A percentile compares a stretch with the other conserved stretches of the same genome.
These are phyloP conservation scores for Grifola frondosa DNA, from an alignment of 1,284 basidiomycete genomes.

Conservation along the genomic window DNA sequence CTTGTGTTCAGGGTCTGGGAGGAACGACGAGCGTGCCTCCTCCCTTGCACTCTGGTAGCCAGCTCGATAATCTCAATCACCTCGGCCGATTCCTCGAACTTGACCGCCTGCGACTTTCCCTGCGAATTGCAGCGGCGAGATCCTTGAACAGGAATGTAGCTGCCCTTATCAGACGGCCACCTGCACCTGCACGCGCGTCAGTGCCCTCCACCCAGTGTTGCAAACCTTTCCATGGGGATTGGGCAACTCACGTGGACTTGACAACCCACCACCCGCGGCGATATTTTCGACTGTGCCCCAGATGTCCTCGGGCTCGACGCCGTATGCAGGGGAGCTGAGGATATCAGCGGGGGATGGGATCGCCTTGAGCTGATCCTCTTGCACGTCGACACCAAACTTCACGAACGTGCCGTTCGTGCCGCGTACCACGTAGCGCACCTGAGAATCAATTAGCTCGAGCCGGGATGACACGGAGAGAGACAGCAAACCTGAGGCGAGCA, in stretches of 20 bases:
- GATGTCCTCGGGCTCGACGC: slow-evolving; percentile 54
- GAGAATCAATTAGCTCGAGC: no score
- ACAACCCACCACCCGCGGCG: slow-evolving; percentile 46
- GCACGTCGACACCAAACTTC: slow-evolving; percentile 78
- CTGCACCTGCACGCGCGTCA: slow-evolving; percentile 33
- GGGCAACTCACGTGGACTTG: slow-evolving; percentile 50
- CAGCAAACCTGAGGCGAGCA: slow-evolving; percentile 61
- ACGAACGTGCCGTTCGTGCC: slow-evolving; percentile 71
- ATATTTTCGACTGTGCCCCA: slow-evolving; percentile 62
- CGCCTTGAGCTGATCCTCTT: slow-evolving; percentile 69
- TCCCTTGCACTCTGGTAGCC: slow-evolving; percentile 64
- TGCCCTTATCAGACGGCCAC: slow-evolving; percentile 67
- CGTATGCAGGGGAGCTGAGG: slow-evolving; percentile 35
- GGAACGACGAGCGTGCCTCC: slow-evolving; percentile 48
- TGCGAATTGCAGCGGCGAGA: slow-evolving; percentile 60
- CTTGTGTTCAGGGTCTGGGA: slow-evolving; percentile 14
- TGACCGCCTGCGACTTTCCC: slow-evolving; percentile 54
- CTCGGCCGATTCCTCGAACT: slow-evolving; percentile 67
- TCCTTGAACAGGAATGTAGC: slow-evolving; percentile 68
- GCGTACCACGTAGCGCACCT: slow-evolving; percentile 67
- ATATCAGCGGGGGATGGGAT: slow-evolving; percentile 51
- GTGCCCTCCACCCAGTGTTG: not conserved
- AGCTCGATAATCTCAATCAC: slow-evolving; percentile 77
- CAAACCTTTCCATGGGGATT: no score
- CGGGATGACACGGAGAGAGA: no score